Evolutionary conservation across 2,329 filamentous ascomycete species (phyloP).

Genomic region (Ilyonectria robusta): DNA sequence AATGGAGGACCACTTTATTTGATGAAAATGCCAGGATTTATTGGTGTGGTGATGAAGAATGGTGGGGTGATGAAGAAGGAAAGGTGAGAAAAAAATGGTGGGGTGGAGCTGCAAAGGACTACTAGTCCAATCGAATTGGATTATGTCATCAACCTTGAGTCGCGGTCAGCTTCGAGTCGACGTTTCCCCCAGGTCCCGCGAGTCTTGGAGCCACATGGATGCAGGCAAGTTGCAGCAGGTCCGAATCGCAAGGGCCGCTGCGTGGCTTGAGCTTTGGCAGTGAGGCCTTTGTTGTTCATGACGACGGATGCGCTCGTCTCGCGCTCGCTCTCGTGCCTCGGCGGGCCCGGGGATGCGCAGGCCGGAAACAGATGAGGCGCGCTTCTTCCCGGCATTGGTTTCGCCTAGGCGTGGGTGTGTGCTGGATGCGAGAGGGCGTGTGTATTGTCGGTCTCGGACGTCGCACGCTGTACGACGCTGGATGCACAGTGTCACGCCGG

Average conservation of each 20-base stretch:
- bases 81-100: no score
- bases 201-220: constrained; percentile 28
- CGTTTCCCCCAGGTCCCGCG: constrained; percentile 31
- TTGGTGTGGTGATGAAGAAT: no score
- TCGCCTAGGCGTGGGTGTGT: constrained; percentile 35
- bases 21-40: no score
- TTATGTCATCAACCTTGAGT: no score
- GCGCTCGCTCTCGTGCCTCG: constrained; percentile 16
- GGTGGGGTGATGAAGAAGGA: no score
- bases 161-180: constrained; percentile 35
- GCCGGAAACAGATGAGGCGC: constrained; percentile 42
- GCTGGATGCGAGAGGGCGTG: constrained; percentile 27
- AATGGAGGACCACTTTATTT: no score
- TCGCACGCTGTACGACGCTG: neutral
- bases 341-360: constrained; percentile 27
- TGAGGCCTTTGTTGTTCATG: constrained; percentile 42
- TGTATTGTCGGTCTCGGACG: constrained; percentile 8
- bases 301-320: constrained; percentile 25
- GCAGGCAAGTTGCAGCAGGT: constrained; percentile 26
- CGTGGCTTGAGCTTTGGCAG: constrained; percentile 23
- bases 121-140: no score
- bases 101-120: no score
- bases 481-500: constrained; percentile 20
- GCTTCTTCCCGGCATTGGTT: constrained; percentile 46
- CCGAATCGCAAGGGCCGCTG: constrained; percentile 28